Percentiles rank a stretch among this genome's conserved stretches.
Conservation (phyloP, 2,329 filamentous ascomycete genomes). For the Penicillium sp. region DNA sequence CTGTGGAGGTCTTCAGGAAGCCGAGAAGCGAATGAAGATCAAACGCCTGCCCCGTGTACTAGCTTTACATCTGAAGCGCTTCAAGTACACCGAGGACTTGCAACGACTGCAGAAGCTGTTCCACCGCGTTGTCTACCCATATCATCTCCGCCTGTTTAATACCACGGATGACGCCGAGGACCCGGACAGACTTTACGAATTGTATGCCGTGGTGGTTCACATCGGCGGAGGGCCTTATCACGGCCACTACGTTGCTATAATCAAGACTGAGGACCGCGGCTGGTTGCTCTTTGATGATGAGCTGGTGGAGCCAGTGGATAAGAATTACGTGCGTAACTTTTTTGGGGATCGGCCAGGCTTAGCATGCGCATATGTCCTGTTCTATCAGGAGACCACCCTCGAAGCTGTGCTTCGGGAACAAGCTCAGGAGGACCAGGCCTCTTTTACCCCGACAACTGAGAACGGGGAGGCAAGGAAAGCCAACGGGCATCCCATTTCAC, state of each 20-base stretch:
- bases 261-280: conserved; percentile 92
- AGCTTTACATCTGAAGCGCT: conserved; percentile 89
- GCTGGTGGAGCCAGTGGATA: conserved; percentile 96
- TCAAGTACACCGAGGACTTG: conserved; percentile 97
- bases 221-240: conserved; percentile 96
- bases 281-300: conserved; percentile 98
- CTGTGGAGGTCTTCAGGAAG: conserved; percentile 92
- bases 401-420: conserved; percentile 71
- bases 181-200: conserved; percentile 86
- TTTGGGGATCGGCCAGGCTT: conserved; percentile 89
- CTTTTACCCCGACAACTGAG: conserved; percentile 48
- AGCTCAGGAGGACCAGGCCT: conserved; percentile 64
- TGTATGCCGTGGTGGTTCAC: conserved; percentile 95
- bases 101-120: conserved; percentile 93
- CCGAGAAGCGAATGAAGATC: conserved; percentile 99
- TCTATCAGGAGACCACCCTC: conserved; percentile 86
- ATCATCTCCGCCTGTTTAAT: conserved; percentile 93
- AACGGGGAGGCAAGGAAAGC: conserved; percentile 29
- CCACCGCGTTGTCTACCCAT: conserved; percentile 93
- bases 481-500: conserved; percentile 31
- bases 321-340: conserved; percentile 92
- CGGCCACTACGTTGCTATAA: conserved; percentile 94
- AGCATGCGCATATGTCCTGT: conserved; percentile 93
- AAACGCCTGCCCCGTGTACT: conserved; percentile 88
- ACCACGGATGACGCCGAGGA: conserved; percentile 94